A percentile compares a stretch with the other conserved stretches of the same genome.
Evolutionary conservation across 345 rosid species (phyloP).

Genomic region (Eutrema japonicum): DNA sequence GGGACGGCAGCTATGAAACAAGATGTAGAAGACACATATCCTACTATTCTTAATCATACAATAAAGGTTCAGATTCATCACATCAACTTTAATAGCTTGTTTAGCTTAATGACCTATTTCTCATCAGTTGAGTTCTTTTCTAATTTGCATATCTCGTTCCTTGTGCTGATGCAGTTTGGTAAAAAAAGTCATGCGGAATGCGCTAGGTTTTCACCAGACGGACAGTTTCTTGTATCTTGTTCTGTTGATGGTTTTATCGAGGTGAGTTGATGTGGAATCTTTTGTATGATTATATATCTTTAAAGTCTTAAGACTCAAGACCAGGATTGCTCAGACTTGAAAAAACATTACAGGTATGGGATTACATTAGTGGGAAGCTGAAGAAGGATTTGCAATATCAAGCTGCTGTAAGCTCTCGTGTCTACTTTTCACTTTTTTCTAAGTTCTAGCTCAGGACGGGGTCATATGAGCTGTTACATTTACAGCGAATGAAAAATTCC

Average conservation of each 20-base stretch:
- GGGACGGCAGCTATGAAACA: constrained; percentile 99
- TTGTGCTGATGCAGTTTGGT: constrained; percentile 72
- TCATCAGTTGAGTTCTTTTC: constrained; percentile 16
- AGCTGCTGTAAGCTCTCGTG: constrained; percentile 72
- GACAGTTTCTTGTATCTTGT: constrained; percentile 93
- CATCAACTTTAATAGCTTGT: constrained; percentile 19
- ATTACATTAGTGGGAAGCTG: constrained; percentile 94
- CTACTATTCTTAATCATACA: constrained; percentile 76
- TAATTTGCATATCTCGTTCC: constrained; percentile 18
- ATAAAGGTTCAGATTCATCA: constrained; percentile 69
- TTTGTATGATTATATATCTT: constrained; percentile 13
- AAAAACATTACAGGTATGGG: constrained; percentile 77
- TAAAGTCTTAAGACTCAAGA: constrained; percentile 15
- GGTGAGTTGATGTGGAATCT: constrained; percentile 48
- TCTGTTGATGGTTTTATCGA: constrained; percentile 98
- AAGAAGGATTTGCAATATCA: constrained; percentile 98
- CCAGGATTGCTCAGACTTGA: constrained; percentile 37
- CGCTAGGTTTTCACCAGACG: constrained; percentile 94
- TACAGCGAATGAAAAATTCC: background rate
- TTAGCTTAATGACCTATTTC: constrained; percentile 10
- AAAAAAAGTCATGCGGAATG: constrained; percentile 96
- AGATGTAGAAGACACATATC: constrained; percentile 91
- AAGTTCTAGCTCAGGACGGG: background rate
- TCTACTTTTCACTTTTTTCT: constrained; percentile 19
- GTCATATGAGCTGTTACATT: constrained; percentile 25